Evolutionary conservation across 768 basidiomycete genomes (phyloP), one percentile per base, ranked within the genome.

Genomic region (Pholiota molesta): DNA sequence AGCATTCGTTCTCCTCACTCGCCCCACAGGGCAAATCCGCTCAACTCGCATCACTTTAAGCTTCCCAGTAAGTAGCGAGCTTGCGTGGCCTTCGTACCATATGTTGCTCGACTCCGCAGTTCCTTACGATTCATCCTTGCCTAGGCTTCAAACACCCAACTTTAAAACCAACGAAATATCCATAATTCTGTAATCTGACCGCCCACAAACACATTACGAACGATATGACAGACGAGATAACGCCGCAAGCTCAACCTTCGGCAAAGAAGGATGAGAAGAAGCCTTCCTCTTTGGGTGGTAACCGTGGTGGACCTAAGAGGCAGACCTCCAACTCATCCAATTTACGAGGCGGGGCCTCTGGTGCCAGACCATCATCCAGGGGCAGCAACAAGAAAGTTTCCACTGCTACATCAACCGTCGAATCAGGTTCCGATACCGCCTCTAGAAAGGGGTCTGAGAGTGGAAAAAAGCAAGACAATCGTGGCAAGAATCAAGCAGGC

Each of bases 21-120:
- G 91, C 91, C 91, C 91, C 80, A 83, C 91, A 90, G 90, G 91
- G 91, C 90, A 92, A 87, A 90, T 85, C 85, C 87, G 76, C 82
- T 78, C 81, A 83, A 77, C 73, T 67, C 67, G 72, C 68, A 74
- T 72, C 74, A 78, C 77, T 69, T 54, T 65, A 68, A 81, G 78
- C 78, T 76, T 69, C 68, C 75, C 81, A 80, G 85, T 86, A 45
- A 47, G 73, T 73, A 7, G n/a, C 26, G 61, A 31, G 11, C 37
- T 47, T 64, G 52, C 55, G 21, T 51, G 21, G 54, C 60, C 4
- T 26, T 26, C 26, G 26, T 26, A 26, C 26, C 2, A 55, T 55
- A 52, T 53, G 37, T 53, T 16, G 23, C 37, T 54, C 28, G 44
- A 29, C 40, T 52, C 23, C 55, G 55, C 61, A 62, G 61, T 54